A percentile compares a stretch with the other conserved stretches of the same genome.
Conservation (phyloP, 139 green algal genomes). For the Desmodesmus armatus region DNA sequence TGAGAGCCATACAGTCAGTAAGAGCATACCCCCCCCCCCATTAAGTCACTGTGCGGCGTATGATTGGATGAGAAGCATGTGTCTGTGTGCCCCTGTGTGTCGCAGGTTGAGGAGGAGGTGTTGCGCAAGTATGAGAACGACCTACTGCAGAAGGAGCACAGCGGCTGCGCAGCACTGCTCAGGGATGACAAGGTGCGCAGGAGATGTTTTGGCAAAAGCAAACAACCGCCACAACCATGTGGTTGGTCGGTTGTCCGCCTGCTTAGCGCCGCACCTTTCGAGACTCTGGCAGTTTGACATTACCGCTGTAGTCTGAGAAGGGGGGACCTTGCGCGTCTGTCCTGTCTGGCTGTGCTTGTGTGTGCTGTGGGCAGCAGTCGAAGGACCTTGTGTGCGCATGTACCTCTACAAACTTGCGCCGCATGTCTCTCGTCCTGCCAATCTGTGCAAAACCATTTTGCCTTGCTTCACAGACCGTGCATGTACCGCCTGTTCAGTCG, state of each 20-base stretch:
- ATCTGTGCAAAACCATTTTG: neutral
- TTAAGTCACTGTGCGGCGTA: no score
- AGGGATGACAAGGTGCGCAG: constrained; percentile 91
- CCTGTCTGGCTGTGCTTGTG: constrained; percentile 93
- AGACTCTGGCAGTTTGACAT: neutral
- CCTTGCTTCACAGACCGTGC: constrained; percentile 85
- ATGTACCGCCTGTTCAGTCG: constrained; percentile 98
- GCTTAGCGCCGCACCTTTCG: neutral
- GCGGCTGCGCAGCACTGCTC: constrained; percentile 88
- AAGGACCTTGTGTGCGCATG: no score
- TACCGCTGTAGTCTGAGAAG: no score
- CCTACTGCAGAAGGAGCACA: constrained; percentile 97
- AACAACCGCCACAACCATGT: neutral
- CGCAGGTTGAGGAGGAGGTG: constrained; percentile 93
- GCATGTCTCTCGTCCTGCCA: neutral
- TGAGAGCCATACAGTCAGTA: constrained; percentile 94
- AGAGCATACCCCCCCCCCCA: no score
- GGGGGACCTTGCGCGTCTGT: constrained; percentile 96
- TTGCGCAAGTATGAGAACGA: constrained; percentile 85
- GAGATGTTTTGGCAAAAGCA: neutral
- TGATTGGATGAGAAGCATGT: no score
- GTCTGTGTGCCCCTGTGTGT: constrained; percentile 73
- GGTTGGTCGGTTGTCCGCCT: neutral
- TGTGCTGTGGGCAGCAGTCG: no score
- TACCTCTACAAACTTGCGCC: no score